Evolutionary conservation across 148 eudicot species (phyloP).

Genomic region (Selenicereus undatus): DNA sequence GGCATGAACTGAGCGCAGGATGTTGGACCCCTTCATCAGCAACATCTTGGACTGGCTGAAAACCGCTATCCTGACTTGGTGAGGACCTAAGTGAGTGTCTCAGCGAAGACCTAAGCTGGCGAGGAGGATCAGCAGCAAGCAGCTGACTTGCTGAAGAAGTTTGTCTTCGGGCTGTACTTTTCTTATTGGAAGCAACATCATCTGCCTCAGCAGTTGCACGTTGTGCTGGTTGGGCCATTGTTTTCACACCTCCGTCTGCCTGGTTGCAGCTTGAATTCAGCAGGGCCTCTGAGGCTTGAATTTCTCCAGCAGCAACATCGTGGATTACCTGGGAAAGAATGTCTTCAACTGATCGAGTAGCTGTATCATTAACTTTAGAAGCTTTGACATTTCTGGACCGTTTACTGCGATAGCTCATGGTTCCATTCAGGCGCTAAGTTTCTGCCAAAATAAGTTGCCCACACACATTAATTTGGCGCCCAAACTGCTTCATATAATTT

Average conservation of each 20-base stretch:
- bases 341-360: slow-evolving; percentile 23
- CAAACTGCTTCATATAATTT: background rate
- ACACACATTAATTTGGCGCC: background rate
- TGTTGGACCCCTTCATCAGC: slow-evolving; percentile 12
- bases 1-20: slow-evolving; percentile 19
- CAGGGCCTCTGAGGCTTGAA: slow-evolving; percentile 16
- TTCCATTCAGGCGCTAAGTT: background rate
- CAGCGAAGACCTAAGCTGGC: background rate
- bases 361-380: slow-evolving; percentile 18
- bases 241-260: background rate
- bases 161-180: too few species aligned
- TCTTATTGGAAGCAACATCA: too few species aligned
- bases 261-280: slow-evolving; percentile 16
- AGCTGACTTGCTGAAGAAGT: too few species aligned
- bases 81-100: slow-evolving; percentile 25
- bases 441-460: slow-evolving; percentile 14
- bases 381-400: slow-evolving; percentile 1
- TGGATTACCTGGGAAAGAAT: slow-evolving; percentile 27
- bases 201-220: background rate
- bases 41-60: slow-evolving; percentile 17
- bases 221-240: background rate
- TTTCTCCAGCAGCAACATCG: slow-evolving; percentile 19
- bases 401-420: slow-evolving; percentile 32
- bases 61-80: slow-evolving; percentile 11
- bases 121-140: too few species aligned